Evolutionary conservation across 768 basidiomycete species (phyloP).

Genomic region (Naganishia randhawae): DNA sequence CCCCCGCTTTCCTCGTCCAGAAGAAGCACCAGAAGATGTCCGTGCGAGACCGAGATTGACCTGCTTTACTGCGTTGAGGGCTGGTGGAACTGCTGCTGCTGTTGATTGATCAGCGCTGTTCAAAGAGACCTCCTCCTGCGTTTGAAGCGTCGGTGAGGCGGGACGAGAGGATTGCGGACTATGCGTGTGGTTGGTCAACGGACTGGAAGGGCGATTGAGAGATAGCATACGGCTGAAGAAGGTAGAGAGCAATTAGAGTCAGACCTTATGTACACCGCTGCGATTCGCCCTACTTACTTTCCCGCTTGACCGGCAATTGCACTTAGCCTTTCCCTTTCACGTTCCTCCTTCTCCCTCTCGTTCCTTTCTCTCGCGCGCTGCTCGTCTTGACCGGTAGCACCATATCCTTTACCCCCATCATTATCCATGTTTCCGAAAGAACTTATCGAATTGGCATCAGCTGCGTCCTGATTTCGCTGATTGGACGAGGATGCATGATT

Average conservation of each 20-base stretch:
- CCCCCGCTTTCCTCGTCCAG: slow-evolving; percentile 16
- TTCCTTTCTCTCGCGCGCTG: neutral
- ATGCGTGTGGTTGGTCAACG: slow-evolving; percentile 2
- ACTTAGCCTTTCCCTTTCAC: slow-evolving; percentile 14
- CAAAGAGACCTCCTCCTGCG: slow-evolving; percentile 5
- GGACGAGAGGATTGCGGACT: slow-evolving; percentile 17
- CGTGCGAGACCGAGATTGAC: slow-evolving; percentile 19
- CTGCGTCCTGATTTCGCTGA: slow-evolving; percentile 3
- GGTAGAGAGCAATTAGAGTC: neutral
- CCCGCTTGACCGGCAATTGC: slow-evolving; percentile 19
- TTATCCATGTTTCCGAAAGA: slow-evolving; percentile 12
- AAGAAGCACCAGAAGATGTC: neutral
- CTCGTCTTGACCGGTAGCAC: slow-evolving; percentile 7
- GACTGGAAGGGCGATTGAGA: neutral
- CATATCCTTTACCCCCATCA: neutral
- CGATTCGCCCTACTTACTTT: slow-evolving; percentile 3
- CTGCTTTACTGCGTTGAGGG: slow-evolving; percentile 2
- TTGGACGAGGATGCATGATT: slow-evolving; percentile 4
- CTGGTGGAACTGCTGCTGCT: neutral
- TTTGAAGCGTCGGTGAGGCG: slow-evolving; percentile 3
- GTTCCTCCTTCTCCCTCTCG: slow-evolving; percentile 20
- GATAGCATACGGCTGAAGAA: slow-evolving; percentile 1
- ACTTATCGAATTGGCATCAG: slow-evolving; percentile 13
- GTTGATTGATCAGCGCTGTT: slow-evolving; percentile 10
- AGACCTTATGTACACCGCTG: neutral